These are phyloP conservation scores for Pseudisothecium myosuroides DNA, from an alignment of 225 moss, liverwort and hornwort genomes.

Conservation along the genomic window DNA sequence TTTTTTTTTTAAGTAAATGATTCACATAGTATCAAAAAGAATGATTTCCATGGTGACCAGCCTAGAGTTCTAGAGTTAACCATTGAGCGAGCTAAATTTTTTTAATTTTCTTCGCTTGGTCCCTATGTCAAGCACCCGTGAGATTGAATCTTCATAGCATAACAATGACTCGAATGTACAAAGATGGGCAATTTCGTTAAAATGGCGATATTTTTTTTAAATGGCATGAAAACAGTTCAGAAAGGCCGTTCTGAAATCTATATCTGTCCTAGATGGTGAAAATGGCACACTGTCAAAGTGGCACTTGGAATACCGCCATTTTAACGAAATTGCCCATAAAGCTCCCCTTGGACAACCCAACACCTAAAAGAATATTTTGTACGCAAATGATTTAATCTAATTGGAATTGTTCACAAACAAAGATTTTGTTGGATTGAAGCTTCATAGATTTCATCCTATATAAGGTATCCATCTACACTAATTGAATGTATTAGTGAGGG, in stretches of 20 bases:
- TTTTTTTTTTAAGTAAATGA: too few relatives aligned
- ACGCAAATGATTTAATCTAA: background rate
- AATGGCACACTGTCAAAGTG: too few relatives aligned
- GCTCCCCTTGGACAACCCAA: background rate
- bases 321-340: too few relatives aligned
- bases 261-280: too few relatives aligned
- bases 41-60: fast-evolving
- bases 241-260: too few relatives aligned
- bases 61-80: fast-evolving
- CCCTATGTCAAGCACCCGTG: fast-evolving
- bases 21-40: fast-evolving
- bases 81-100: background rate
- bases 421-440: background rate
- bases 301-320: too few relatives aligned
- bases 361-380: fast-evolving
- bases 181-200: too few relatives aligned
- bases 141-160: background rate
- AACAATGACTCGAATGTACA: background rate
- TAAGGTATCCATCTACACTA: background rate
- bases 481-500: background rate
- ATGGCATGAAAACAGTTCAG: too few relatives aligned
- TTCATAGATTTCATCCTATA: background rate
- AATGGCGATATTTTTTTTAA: too few relatives aligned
- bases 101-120: background rate
- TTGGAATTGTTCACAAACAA: background rate